A percentile compares a stretch with the other conserved stretches of the same genome.
Conservation (phyloP, 345 rosid species). For the Laguncularia racemosa region DNA sequence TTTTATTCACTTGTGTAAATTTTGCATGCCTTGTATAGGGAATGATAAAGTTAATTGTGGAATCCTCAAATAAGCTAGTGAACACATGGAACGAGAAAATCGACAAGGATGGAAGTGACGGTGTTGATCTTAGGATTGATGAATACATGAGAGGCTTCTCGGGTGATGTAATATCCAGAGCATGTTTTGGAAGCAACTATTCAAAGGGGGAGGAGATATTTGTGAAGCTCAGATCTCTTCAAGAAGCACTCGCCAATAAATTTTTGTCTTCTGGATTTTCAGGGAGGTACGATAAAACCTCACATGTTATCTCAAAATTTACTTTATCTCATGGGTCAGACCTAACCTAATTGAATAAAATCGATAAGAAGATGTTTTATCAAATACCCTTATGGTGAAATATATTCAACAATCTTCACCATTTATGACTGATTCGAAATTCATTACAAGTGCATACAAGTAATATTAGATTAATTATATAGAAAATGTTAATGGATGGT, state of each 20-base stretch:
- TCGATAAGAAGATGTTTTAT: no score
- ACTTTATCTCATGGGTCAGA: no score
- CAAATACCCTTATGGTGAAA: no score
- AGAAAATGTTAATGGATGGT: no score
- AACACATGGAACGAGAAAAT: slow-evolving; percentile 7
- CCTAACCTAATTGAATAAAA: no score
- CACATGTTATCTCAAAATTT: no score
- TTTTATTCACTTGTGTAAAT: no score
- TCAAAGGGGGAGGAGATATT: slow-evolving; percentile 13
- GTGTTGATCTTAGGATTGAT: slow-evolving; percentile 8
- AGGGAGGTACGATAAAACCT: not conserved
- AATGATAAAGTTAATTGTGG: slow-evolving; percentile 5
- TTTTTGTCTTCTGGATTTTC: slow-evolving; percentile 8
- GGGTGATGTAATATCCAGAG: slow-evolving; percentile 16
- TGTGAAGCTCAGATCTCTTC: slow-evolving; percentile 13
- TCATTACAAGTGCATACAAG: no score
- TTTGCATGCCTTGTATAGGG: slow-evolving; percentile 2
- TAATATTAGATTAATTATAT: no score
- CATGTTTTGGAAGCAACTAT: slow-evolving; percentile 17
- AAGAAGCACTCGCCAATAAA: slow-evolving; percentile 10
- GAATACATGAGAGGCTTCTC: slow-evolving; percentile 15
- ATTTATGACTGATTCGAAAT: no score
- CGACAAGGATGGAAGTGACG: not conserved
- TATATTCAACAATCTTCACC: no score
- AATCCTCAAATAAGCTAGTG: slow-evolving; percentile 7